These are phyloP conservation scores for Sphagnurus paluster DNA, from an alignment of 1,284 basidiomycete species.

Conservation along the genomic window DNA sequence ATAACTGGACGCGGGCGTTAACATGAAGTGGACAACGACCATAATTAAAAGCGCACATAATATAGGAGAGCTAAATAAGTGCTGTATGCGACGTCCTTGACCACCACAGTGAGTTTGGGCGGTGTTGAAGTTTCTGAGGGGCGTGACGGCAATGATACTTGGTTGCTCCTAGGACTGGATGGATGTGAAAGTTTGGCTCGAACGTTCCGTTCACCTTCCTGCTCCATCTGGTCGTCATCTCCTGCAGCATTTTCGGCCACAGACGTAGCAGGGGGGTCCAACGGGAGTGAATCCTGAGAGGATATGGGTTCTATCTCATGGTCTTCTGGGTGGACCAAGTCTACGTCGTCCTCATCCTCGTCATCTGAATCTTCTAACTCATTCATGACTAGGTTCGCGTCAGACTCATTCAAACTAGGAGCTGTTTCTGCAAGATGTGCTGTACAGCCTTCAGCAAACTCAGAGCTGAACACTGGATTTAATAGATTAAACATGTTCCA, in stretches of 20 bases:
- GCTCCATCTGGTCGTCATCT: slow-evolving; percentile 26
- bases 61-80: slow-evolving; percentile 85
- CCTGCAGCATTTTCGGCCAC: slow-evolving; percentile 16
- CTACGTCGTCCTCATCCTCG: slow-evolving; percentile 52
- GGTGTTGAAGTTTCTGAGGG: slow-evolving; percentile 26
- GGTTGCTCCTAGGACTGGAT: slow-evolving; percentile 22
- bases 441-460: slow-evolving; percentile 56
- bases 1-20: slow-evolving; percentile 52
- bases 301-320: slow-evolving; percentile 24
- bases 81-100: slow-evolving; percentile 78
- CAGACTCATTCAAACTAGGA: slow-evolving; percentile 19
- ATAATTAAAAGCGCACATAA: slow-evolving; percentile 56
- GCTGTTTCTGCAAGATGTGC: slow-evolving; percentile 13
- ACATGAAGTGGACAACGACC: not conserved
- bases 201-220: slow-evolving; percentile 24
- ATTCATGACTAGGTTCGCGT: slow-evolving; percentile 28
- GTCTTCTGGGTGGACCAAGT: slow-evolving; percentile 29
- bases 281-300: slow-evolving; percentile 12
- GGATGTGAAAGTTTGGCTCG: slow-evolving; percentile 22
- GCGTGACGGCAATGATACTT: slow-evolving; percentile 4
- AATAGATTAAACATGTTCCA: too few relatives aligned
- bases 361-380: slow-evolving; percentile 65
- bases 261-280: slow-evolving; percentile 11
- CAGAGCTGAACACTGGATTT: slow-evolving; percentile 64
- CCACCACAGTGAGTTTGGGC: slow-evolving; percentile 60